A percentile compares a stretch with the other conserved stretches of the same genome.
Conservation (phyloP, 1,284 basidiomycete species). For the Irpex sp. region DNA sequence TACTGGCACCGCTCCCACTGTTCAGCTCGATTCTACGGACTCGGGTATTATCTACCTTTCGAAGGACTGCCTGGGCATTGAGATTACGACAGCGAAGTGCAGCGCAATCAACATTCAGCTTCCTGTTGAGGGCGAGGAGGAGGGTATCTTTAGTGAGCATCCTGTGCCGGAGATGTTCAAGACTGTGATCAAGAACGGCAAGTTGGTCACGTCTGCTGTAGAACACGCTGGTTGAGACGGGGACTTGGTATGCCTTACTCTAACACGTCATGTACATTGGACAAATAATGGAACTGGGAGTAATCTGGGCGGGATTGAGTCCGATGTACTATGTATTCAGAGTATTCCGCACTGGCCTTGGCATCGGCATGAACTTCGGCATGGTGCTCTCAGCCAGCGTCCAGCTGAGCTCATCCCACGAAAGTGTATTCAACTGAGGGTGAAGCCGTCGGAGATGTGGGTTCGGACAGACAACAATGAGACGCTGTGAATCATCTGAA, state of each 20-base stretch:
- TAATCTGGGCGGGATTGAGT: not conserved
- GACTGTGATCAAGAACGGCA: conserved; percentile 79
- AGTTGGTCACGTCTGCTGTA: conserved; percentile 82
- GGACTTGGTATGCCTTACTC: not conserved
- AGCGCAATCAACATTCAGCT: conserved; percentile 91
- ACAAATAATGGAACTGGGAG: not conserved
- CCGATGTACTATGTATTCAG: too few relatives aligned
- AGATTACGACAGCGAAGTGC: conserved; percentile 95
- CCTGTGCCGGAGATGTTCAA: conserved; percentile 96
- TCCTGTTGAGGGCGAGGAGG: conserved; percentile 84
- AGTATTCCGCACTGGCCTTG: not conserved
- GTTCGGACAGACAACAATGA: not conserved
- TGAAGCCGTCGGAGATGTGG: not conserved
- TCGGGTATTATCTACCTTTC: conserved; percentile 94
- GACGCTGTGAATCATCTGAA: not conserved
- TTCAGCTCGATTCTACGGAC: conserved; percentile 93
- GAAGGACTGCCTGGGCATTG: conserved; percentile 70
- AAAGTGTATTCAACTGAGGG: not conserved
- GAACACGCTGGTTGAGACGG: conserved; percentile 70
- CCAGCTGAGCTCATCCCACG: not conserved
- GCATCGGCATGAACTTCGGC: not conserved
- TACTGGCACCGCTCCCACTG: conserved; percentile 84
- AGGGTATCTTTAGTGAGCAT: conserved; percentile 88
- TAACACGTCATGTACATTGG: not conserved
- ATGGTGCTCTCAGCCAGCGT: not conserved